These are phyloP conservation scores for Carallia pectinifolia DNA, from an alignment of 345 rosid species.

Conservation along the genomic window DNA sequence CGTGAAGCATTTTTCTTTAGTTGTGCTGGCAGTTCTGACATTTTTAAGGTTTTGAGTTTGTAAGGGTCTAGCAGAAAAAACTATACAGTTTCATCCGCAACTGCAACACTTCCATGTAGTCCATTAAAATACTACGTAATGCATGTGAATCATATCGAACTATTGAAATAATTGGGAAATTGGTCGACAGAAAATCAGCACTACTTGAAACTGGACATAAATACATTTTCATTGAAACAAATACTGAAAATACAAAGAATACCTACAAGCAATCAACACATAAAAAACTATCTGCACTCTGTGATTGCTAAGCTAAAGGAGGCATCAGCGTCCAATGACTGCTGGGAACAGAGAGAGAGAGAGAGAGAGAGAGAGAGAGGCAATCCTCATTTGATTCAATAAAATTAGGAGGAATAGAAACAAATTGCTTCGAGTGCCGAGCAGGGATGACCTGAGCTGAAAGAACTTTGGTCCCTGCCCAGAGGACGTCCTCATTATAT, in stretches of 20 bases:
- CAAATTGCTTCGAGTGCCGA: not conserved
- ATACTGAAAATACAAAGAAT: not conserved
- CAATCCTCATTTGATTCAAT: not conserved
- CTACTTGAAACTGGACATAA: conserved; percentile 3
- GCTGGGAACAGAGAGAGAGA: not conserved
- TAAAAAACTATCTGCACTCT: not conserved
- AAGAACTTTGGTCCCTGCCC: not conserved
- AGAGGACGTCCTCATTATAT: not conserved
- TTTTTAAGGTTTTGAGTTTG: no score
- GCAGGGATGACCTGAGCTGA: not conserved
- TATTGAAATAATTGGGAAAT: not conserved
- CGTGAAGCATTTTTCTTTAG: no score
- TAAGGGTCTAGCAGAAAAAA: no score
- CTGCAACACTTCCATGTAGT: no score
- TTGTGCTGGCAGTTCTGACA: no score
- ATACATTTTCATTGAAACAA: conserved; percentile 1
- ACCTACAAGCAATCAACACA: conserved; percentile 1
- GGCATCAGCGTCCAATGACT: not conserved
- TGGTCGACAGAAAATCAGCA: not conserved
- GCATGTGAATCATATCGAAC: not conserved
- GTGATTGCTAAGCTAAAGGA: not conserved
- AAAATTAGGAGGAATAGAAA: conserved; percentile 8
- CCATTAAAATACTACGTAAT: no score
- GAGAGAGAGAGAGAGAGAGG: not conserved
- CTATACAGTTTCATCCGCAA: no score